phyloP scores from a whole-genome alignment of 495 filamentous ascomycete genomes.

The Tetracladium marchalianum region DNA sequence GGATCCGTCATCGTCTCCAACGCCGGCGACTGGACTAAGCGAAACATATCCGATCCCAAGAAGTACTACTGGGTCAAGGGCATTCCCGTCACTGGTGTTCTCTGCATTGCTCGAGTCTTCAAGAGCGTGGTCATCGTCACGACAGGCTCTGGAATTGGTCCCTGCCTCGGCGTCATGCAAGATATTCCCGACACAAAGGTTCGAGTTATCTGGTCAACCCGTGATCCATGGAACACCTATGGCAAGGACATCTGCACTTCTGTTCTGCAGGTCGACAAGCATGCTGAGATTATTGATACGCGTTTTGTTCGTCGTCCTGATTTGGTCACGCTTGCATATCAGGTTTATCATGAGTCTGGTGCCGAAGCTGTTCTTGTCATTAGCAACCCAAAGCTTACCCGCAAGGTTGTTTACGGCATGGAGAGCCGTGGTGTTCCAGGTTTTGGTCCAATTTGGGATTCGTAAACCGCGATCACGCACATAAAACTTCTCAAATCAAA shows the following conservation, averaged over 20 bases:
- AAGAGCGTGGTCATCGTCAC: constrained; percentile 58
- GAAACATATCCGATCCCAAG: constrained; percentile 50
- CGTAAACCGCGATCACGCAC: constrained; percentile 24
- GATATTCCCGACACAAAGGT: constrained; percentile 27
- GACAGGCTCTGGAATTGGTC: constrained; percentile 74
- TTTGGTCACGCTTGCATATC: constrained; percentile 40
- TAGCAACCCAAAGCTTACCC: constrained; percentile 55
- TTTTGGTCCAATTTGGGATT: constrained; percentile 69
- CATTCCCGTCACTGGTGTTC: constrained; percentile 51
- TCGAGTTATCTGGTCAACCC: constrained; percentile 33
- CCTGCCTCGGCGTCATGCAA: constrained; percentile 42
- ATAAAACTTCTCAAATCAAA: background rate
- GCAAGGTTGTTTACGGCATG: constrained; percentile 49
- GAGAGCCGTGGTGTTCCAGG: constrained; percentile 56
- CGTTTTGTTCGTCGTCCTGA: constrained; percentile 24
- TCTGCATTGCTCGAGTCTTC: constrained; percentile 62
- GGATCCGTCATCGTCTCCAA: constrained; percentile 68
- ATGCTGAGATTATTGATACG: constrained; percentile 32
- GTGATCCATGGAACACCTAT: constrained; percentile 29
- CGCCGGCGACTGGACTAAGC: constrained; percentile 70
- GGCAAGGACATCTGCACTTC: constrained; percentile 28
- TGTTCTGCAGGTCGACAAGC: constrained; percentile 25
- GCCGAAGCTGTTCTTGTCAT: constrained; percentile 67
- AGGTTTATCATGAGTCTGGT: constrained; percentile 41
- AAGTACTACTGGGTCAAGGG: constrained; percentile 44